Evolutionary conservation across 2,329 filamentous ascomycete genomes (phyloP).

Genomic region (Scedosporium apiospermum): DNA sequence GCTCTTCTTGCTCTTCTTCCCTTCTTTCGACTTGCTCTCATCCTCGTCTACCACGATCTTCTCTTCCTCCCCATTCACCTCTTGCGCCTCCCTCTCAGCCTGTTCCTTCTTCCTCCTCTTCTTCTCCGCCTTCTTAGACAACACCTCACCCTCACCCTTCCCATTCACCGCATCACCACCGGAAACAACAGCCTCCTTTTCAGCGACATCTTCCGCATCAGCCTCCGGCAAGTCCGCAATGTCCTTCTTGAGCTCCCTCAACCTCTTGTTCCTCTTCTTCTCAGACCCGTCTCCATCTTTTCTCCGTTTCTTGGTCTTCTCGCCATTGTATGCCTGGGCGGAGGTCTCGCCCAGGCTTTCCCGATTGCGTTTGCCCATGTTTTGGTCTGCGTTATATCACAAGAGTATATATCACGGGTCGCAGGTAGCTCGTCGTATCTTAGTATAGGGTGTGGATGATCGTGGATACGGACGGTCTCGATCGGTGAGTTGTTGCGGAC

Average conservation of each 20-base stretch:
- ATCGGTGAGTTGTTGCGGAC: too few species aligned
- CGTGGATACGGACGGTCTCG: too few species aligned
- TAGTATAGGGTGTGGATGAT: too few species aligned
- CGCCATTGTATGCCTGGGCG: not conserved
- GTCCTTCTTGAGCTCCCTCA: constrained; percentile 6
- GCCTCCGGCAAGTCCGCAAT: not conserved
- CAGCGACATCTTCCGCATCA: not conserved
- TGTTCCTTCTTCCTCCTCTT: constrained; percentile 1
- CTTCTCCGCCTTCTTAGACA: constrained; percentile 5
- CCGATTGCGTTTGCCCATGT: constrained; percentile 6
- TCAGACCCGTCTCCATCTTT: not conserved
- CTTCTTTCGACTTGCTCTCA: constrained; percentile 18
- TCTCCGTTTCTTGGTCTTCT: constrained; percentile 5
- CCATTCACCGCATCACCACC: not conserved
- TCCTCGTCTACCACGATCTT: not conserved
- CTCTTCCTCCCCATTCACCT: not conserved
- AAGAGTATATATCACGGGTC: not conserved
- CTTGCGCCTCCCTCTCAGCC: not conserved
- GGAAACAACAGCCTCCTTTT: not conserved
- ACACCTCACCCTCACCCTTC: not conserved
- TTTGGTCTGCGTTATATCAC: not conserved
- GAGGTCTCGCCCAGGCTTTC: not conserved
- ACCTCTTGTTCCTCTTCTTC: constrained; percentile 5
- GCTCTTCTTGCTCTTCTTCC: constrained; percentile 21
- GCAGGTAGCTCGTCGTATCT: not conserved